Evolutionary conservation across 192 early-diverging fungal genomes (phyloP).

Genomic region (Endogone sp.): DNA sequence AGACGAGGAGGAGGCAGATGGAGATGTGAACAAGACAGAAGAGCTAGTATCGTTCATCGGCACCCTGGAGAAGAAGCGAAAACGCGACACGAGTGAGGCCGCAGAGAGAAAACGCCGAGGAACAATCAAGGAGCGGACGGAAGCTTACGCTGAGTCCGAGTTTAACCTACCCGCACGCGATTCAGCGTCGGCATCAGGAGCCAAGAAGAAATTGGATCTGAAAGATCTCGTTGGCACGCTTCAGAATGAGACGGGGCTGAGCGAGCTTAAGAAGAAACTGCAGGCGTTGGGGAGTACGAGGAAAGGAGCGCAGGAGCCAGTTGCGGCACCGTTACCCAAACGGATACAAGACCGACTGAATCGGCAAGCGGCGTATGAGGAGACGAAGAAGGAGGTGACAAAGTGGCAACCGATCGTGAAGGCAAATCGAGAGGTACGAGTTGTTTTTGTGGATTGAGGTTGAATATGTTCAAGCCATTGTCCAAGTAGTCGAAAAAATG

Average conservation of each 20-base stretch:
- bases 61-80: constrained; percentile 57
- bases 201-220: constrained; percentile 67
- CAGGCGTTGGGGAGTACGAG: constrained; percentile 40
- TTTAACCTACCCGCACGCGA: constrained; percentile 54
- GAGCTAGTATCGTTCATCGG: constrained; percentile 65
- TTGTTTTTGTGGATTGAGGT: not conserved
- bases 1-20: constrained; percentile 36
- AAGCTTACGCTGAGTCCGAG: constrained; percentile 71
- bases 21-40: constrained; percentile 38
- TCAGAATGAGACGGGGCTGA: constrained; percentile 59
- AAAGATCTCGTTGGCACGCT: constrained; percentile 69
- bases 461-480: no score
- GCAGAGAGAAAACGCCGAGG: constrained; percentile 44
- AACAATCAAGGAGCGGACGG: constrained; percentile 53
- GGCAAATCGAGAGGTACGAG: constrained; percentile 61
- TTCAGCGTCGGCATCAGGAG: constrained; percentile 32
- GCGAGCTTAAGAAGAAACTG: constrained; percentile 60
- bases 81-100: constrained; percentile 30
- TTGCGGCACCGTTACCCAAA: constrained; percentile 77
- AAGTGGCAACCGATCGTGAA: constrained; percentile 85
- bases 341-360: constrained; percentile 82
- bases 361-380: constrained; percentile 80
- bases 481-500: no score
- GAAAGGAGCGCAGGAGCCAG: constrained; percentile 37
- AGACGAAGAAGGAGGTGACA: constrained; percentile 73